Evolutionary conservation across 208 protist species (phyloP).

Genomic region (Leishmania major): DNA sequence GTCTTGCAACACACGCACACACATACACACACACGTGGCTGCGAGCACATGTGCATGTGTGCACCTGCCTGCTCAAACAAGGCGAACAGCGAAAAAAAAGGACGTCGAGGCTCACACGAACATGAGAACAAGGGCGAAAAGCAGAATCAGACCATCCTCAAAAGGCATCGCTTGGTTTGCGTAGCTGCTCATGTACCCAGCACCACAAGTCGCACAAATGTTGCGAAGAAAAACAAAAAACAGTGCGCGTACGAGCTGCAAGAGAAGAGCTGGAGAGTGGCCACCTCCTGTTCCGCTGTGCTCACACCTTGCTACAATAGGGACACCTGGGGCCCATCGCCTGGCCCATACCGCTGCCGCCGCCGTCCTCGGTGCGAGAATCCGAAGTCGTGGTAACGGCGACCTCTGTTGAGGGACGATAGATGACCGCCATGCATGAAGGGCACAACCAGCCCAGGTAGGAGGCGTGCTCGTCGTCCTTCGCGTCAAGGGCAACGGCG

Average conservation of each 20-base stretch:
- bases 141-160: neutral
- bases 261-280: neutral
- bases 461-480: slow-evolving; percentile 20
- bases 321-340: slow-evolving; percentile 21
- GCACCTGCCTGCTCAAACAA: neutral
- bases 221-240: neutral
- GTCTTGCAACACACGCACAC: neutral
- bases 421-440: slow-evolving; percentile 62
- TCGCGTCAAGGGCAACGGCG: neutral
- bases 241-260: neutral
- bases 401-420: slow-evolving; percentile 35
- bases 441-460: slow-evolving; percentile 76
- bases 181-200: neutral
- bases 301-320: slow-evolving; percentile 29
- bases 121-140: neutral
- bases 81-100: neutral
- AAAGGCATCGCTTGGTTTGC: neutral
- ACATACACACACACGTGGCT: neutral
- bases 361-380: slow-evolving; percentile 4
- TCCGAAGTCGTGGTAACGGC: slow-evolving; percentile 13
- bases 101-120: neutral
- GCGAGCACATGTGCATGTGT: neutral
- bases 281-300: neutral
- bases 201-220: neutral
- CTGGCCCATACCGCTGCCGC: neutral